Evolutionary conservation across 148 eudicot genomes (phyloP).

Genomic region (Dianthus caryophyllus): DNA sequence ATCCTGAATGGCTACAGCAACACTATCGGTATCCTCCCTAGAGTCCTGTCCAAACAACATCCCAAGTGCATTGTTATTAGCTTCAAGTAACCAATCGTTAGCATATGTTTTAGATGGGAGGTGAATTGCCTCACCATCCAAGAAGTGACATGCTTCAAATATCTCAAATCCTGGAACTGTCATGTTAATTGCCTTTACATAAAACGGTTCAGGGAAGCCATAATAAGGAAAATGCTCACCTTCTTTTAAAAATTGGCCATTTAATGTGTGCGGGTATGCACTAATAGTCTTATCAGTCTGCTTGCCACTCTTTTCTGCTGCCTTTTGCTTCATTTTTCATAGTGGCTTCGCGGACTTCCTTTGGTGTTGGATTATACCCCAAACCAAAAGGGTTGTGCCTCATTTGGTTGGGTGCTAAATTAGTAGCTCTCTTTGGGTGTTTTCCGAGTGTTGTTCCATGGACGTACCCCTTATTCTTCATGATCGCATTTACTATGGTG

Average conservation of each 20-base stretch:
- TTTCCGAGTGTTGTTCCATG: neutral
- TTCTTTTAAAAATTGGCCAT: neutral
- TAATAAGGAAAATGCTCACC: neutral
- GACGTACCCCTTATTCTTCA: neutral
- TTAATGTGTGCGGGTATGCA: neutral
- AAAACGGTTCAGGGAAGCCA: neutral
- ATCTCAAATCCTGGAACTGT: neutral
- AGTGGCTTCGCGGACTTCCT: neutral
- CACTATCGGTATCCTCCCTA: neutral
- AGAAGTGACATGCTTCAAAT: neutral
- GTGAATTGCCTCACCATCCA: neutral
- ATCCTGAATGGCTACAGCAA: neutral
- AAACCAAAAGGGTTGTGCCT: neutral
- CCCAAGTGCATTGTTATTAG: neutral
- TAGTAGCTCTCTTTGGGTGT: neutral
- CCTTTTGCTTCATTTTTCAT: too few relatives aligned
- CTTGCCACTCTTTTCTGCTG: too few relatives aligned
- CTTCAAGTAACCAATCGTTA: neutral
- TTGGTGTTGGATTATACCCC: neutral
- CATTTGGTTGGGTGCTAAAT: neutral
- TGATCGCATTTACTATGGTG: neutral
- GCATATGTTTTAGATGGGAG: neutral
- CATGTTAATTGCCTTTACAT: neutral
- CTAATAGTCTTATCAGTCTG: neutral
- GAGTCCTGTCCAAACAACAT: neutral